Evolutionary conservation across 495 filamentous ascomycete species (phyloP), one percentile per base, ranked within the genome.

Genomic region (Aspergillus affinis): DNA sequence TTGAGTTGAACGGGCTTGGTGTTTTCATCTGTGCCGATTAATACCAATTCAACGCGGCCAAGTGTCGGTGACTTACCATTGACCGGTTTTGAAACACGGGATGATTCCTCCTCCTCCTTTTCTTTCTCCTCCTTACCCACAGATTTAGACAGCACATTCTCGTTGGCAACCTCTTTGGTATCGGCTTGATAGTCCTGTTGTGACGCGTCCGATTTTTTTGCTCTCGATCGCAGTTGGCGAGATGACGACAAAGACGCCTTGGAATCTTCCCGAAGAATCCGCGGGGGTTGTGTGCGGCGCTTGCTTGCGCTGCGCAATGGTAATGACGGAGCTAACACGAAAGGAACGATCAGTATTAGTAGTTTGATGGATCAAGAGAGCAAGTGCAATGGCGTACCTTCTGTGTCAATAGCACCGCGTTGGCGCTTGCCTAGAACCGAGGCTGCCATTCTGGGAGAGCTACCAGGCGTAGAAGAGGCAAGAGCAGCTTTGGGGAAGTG

Each of bases 351-450:
- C 12, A 26, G 47, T 19, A 49, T 12, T 6, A 8, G 53, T 15
- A 55, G n/a, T 21, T 21, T 21, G 10, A 48, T 13, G 9, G n/a
- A 55, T 21, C 15, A 6, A 55, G 23, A 45, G 44, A 1, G 8
- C 26, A n/a, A 51, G 32, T 47, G 41, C 15, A 41, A n/a, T 41
- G 29, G 30, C 29, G 68, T 88, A 91, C 90, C 86, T 72, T 78
- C 74, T 54, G 65, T 46, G 48, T 65, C 79, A 65, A 68, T 72
- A 63, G 62, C 77, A 75, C 69, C 75, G 73, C 78, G 86, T 78
- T 71, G 82, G 82, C 91, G 86, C 84, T 95, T 92, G 70, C 89
- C 88, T 54, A 91, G 77, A 53, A 87, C 81, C 56, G 84, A 80
- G 62, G 81, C 77, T 64, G 82, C 79, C 88, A 91, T 92, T 36